Conservation (phyloP, 306 rosid genomes). For the Acacia melanoxylon region DNA sequence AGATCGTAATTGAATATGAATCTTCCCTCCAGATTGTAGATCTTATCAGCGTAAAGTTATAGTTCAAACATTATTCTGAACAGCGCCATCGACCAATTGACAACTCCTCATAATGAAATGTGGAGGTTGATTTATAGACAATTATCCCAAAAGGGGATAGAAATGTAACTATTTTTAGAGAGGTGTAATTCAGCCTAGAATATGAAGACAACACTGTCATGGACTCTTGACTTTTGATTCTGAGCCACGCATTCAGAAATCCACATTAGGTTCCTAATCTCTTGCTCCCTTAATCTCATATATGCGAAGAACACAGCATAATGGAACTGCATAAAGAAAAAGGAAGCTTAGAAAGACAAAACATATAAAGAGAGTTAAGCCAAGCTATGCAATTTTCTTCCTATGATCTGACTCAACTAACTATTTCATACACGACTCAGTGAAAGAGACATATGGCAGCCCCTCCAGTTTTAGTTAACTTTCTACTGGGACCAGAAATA, state of each 20-base stretch:
- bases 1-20: constrained; percentile 26
- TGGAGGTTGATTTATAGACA: constrained; percentile 39
- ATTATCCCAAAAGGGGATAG: constrained; percentile 31
- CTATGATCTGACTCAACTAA: background rate
- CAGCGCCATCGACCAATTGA: constrained; percentile 30
- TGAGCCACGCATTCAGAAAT: constrained; percentile 97
- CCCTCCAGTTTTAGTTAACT: constrained; percentile 10
- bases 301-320: constrained; percentile 93
- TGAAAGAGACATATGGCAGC: background rate
- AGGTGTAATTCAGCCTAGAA: constrained; percentile 52
- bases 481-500: background rate
- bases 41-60: constrained; percentile 17
- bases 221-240: constrained; percentile 98
- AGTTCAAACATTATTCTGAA: constrained; percentile 41
- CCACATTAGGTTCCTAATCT: constrained; percentile 98
- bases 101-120: constrained; percentile 15
- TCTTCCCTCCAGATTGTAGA: constrained; percentile 27
- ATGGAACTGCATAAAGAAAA: constrained; percentile 69
- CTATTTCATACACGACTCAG: background rate
- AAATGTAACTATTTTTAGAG: constrained; percentile 20
- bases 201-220: constrained; percentile 94
- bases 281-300: constrained; percentile 98
- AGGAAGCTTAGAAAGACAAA: background rate
- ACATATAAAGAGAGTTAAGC: background rate
- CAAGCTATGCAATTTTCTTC: constrained; percentile 18